A percentile compares a stretch with the other conserved stretches of the same genome.
Evolutionary conservation across 192 early-diverging fungal genomes (phyloP).

Genomic region (Martensiomyces pterosporus): DNA sequence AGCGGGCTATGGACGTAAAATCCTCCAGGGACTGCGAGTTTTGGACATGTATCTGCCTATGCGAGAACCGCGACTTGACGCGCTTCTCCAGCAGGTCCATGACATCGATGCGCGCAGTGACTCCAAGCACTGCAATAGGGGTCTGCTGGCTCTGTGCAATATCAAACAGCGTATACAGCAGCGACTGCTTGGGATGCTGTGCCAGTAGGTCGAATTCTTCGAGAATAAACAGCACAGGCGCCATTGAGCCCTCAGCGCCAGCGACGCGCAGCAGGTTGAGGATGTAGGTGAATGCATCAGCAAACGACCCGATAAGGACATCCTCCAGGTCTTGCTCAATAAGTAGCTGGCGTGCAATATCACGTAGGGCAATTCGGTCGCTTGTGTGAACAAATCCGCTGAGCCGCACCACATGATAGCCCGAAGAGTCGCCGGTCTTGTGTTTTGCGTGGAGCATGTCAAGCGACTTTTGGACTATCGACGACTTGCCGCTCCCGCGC

Average conservation of each 20-base stretch:
- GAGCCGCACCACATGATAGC: slow-evolving; percentile 66
- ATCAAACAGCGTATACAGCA: slow-evolving; percentile 95
- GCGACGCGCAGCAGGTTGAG: slow-evolving; percentile 29
- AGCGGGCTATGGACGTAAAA: slow-evolving; percentile 56
- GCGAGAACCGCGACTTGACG: slow-evolving; percentile 92
- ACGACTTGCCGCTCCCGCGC: slow-evolving; percentile 73
- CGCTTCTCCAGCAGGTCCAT: slow-evolving; percentile 87
- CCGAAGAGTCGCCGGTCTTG: slow-evolving; percentile 8
- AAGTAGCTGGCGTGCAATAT: slow-evolving; percentile 80
- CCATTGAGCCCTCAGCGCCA: slow-evolving; percentile 4
- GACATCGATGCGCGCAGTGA: slow-evolving; percentile 76
- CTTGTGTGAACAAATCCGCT: slow-evolving; percentile 78
- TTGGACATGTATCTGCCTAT: slow-evolving; percentile 73
- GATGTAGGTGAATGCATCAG: slow-evolving; percentile 36
- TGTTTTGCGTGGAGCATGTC: slow-evolving; percentile 18
- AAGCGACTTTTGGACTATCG: slow-evolving; percentile 28
- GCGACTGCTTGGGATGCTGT: slow-evolving; percentile 83
- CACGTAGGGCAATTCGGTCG: slow-evolving; percentile 73
- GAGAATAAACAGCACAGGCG: slow-evolving; percentile 72
- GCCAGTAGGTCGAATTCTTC: slow-evolving; percentile 95
- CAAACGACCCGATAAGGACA: slow-evolving; percentile 37
- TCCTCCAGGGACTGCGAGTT: slow-evolving; percentile 53
- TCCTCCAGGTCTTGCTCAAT: slow-evolving; percentile 53
- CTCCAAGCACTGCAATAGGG: slow-evolving; percentile 82
- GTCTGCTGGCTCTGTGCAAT: slow-evolving; percentile 76